These are phyloP conservation scores for Ganoderma boninense DNA, from an alignment of 1,284 basidiomycete genomes.

Conservation along the genomic window DNA sequence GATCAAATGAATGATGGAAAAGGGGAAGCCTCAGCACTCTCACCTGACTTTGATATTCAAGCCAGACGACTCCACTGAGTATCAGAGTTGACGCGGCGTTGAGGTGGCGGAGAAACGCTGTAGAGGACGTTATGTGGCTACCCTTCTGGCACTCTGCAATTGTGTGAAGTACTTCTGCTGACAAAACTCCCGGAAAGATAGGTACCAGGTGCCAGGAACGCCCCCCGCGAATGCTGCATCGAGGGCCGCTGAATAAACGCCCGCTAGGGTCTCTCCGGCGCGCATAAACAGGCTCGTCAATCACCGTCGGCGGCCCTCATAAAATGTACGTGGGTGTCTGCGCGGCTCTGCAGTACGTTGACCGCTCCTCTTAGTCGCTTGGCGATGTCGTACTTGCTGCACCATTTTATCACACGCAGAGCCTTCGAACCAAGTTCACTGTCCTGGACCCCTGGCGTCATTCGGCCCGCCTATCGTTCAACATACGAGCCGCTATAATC, in stretches of 20 bases:
- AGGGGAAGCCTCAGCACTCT: background rate
- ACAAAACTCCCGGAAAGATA: background rate
- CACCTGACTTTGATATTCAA: background rate
- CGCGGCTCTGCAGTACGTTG: background rate
- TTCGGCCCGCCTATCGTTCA: background rate
- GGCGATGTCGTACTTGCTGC: background rate
- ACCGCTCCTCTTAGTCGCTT: background rate
- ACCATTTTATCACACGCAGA: background rate
- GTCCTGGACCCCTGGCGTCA: background rate
- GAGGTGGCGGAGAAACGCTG: background rate
- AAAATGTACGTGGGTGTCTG: background rate
- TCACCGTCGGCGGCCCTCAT: conserved; percentile 1
- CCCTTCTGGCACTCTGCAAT: background rate
- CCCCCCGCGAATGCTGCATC: background rate
- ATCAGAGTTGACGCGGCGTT: background rate
- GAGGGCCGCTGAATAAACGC: background rate
- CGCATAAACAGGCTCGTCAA: background rate
- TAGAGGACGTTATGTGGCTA: background rate
- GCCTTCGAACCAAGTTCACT: background rate
- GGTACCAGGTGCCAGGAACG: conserved; percentile 2
- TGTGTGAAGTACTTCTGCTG: background rate
- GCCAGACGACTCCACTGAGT: background rate
- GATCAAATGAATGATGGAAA: background rate
- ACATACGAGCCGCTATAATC: background rate
- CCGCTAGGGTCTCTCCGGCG: background rate